Conservation (phyloP, 805 yeast species). For the Pichia exigua region DNA sequence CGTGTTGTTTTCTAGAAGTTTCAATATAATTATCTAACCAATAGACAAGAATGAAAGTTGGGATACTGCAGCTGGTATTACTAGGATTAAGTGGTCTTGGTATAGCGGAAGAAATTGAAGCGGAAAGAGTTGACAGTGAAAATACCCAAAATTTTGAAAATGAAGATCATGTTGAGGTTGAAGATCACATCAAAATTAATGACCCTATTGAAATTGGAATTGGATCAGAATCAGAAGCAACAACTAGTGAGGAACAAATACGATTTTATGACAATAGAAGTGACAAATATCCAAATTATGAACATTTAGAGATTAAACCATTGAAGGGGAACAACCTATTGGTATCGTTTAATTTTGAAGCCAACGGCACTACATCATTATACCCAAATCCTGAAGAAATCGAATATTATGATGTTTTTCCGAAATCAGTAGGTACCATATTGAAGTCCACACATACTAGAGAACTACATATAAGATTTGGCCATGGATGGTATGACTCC, state of each 20-base stretch:
- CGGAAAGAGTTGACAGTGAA: background rate
- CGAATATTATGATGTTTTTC: slow-evolving; percentile 60
- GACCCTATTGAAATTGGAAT: background rate
- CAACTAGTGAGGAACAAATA: background rate
- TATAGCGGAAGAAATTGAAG: background rate
- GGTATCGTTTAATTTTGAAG: slow-evolving; percentile 62
- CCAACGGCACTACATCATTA: slow-evolving; percentile 40
- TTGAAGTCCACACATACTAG: slow-evolving; percentile 57
- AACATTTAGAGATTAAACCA: slow-evolving; percentile 56
- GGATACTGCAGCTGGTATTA: background rate
- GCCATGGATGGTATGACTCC: slow-evolving; percentile 94
- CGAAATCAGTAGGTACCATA: slow-evolving; percentile 73
- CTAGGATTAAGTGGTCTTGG: background rate
- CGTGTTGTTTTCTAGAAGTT: background rate
- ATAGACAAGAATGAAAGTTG: background rate
- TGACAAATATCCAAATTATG: slow-evolving; percentile 43
- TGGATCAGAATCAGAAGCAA: background rate
- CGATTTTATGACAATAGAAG: background rate
- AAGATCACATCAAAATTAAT: background rate
- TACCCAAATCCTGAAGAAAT: slow-evolving; percentile 17
- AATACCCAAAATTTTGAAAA: background rate
- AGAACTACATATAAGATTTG: slow-evolving; percentile 76
- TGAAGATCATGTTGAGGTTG: background rate
- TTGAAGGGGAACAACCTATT: slow-evolving; percentile 64
- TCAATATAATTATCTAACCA: background rate